Base-by-base conservation (phyloP, 2,329 filamentous ascomycete genomes). In the Sporothrix luriei region DNA sequence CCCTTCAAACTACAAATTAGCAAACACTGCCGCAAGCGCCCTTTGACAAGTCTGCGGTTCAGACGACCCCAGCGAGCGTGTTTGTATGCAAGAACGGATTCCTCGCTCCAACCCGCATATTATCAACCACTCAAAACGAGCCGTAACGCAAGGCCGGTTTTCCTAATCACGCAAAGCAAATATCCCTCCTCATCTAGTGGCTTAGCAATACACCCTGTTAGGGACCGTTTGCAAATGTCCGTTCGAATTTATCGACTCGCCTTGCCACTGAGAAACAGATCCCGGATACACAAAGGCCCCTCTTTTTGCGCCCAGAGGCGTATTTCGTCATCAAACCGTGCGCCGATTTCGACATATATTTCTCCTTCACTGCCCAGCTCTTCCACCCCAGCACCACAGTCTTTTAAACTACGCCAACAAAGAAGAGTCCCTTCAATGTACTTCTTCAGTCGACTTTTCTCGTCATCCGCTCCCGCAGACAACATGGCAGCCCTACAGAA, bases 401-500 rank as follows among this genome's bases (percentile, higher is more conserved):
- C 24, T 10, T 16, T 59, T 9, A 40, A 48, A 26, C 46, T 26
- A 24, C 69, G 57, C 68, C 69, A 21, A 68, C 67, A 71, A 54
- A 68, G 6, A 40, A 66, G 64, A 69, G 62, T 52, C 38, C 54
- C 57, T 49, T 74, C 74, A 73, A 87, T 88, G 84, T 91, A 88
- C 82, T 85, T 94, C 80, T 82, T 91, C 77, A 86, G 88, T 77
- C 85, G 87, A 78, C 84, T 96, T 78, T 95, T 97, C 80, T 83
- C 84, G 68, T 79, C 82, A 78, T 83, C 85, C 79, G 84, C 90
- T 75, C 38, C 59, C 24, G 51, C 26, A 68, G 84, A 87, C 82
- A 87, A 82, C 76, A 96, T 97, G 91, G 89, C 92, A 77, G 88
- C 91, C 78, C 91, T 92, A 77, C 92, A 91, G 82, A 96, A 96